Base-by-base conservation (phyloP, 306 rosid species). In the Phaseolus lunatus region DNA sequence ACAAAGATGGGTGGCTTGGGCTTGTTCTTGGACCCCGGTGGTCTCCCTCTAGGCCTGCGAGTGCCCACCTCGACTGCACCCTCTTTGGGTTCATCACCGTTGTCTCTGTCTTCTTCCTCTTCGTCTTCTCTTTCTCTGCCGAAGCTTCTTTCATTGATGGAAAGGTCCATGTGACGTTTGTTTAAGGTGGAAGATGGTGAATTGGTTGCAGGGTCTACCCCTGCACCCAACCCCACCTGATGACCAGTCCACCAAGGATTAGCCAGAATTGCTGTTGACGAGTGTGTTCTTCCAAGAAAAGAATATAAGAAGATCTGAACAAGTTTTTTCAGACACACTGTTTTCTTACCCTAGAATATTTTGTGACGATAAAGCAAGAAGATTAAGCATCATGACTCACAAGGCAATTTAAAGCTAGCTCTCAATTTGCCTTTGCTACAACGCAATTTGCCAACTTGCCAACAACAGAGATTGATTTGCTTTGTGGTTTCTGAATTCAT, bases 201-300 rank as follows among this genome's bases (percentile, higher is more conserved):
- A 75, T 86, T 87, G 73, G 82, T 85, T 7, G 87, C 87, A 19
- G 85, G 88, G 84, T 90, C 98, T 57, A 87, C 78, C n/a, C 87
- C 98, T 58, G 16, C 72, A 49, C 89, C 83, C 81, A 90, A 75
- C 82, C 96, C 97, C 83, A 90, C 87, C 82, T 85, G 96, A 52
- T 86, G 96, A 50, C 80, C 81, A 4, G 87, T 80, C 98, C 98
- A 94, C 98, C 98, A 94, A 48, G 97, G 98, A 80, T 92, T 94
- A 70, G 98, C 97, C 98, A 94, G 88, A 77, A 18, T 85, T 78
- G 71, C 80, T 72, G 16, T 10, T 72, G 4, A 61, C n/a, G 23
- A 61, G 43, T 29, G 67, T 61, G 11, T 29, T 29, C 41, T 16
- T 29, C 11, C 29, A 66, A 66, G 72, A 66, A 22, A 67, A 67